A percentile compares a stretch with the other conserved stretches of the same genome.
Evolutionary conservation across 352 stramenopile species (phyloP).

Genomic region (Phytophthora hibernalis): DNA sequence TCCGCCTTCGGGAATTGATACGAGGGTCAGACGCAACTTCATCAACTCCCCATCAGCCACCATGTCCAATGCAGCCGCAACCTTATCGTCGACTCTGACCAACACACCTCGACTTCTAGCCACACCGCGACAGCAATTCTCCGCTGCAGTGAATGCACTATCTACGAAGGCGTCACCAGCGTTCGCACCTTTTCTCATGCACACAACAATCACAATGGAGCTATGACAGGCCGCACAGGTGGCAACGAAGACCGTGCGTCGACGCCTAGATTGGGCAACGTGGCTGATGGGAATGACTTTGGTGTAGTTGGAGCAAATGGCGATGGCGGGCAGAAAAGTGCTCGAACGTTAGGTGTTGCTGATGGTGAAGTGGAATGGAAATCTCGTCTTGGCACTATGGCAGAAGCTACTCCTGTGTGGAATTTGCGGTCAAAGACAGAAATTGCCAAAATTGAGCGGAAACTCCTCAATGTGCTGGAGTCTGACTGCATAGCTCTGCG

Average conservation of each 20-base stretch:
- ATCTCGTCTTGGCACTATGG: constrained; percentile 4
- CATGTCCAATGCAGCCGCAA: constrained; percentile 79
- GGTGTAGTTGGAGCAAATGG: constrained; percentile 8
- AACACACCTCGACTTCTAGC: constrained; percentile 75
- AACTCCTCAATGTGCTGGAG: constrained; percentile 61
- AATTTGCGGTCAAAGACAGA: constrained; percentile 65
- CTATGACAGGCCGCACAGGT: constrained; percentile 17
- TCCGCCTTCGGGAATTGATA: constrained; percentile 73
- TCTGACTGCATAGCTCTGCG: constrained; percentile 61
- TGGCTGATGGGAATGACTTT: constrained; percentile 22
- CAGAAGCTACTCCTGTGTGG: constrained; percentile 46
- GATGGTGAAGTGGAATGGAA: constrained; percentile 25
- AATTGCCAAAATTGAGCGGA: constrained; percentile 63
- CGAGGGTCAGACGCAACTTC: constrained; percentile 72
- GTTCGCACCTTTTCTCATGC: constrained; percentile 67
- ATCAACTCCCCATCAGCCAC: constrained; percentile 66
- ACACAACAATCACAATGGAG: constrained; percentile 28
- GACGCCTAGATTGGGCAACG: constrained; percentile 9
- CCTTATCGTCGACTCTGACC: constrained; percentile 73
- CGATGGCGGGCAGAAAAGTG: constrained; percentile 16
- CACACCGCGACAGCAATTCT: constrained; percentile 79
- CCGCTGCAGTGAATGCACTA: constrained; percentile 76
- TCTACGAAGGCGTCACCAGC: constrained; percentile 76
- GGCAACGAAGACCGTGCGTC: constrained; percentile 18
- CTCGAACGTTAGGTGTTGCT: constrained; percentile 9